Evolutionary conservation across 1,284 basidiomycete species (phyloP), one percentile per base, ranked within the genome.

Genomic region (Exobasidium cylindrosporum): DNA sequence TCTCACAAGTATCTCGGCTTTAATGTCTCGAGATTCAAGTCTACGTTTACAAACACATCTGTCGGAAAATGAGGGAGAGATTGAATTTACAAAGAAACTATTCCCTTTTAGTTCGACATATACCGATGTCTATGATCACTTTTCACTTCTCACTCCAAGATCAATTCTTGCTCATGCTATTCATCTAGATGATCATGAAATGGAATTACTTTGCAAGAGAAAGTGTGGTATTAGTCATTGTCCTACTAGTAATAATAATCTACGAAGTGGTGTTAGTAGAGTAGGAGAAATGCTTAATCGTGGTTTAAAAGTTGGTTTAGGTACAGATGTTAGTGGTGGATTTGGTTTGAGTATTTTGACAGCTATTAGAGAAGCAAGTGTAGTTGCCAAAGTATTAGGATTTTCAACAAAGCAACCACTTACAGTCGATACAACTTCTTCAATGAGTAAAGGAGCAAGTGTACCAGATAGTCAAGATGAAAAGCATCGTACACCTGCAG

Each of bases 21-120:
- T 93, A 45, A 69, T 80, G 5, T 72, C 70, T 13, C 63, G 64
- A 46, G 74, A 78, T 58, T 68, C 66, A 17, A 31, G 47, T 17
- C 83, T 97, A 40, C 85, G 86, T 46, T 89, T 97, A 56, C 94
- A 98, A 81, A 97, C 95, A 0, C 95, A 97, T 80, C 87, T 97
- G 35, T 87, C 88, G 26, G 95, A 98, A 82, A 96, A 93, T 78
- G 81, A 78, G 4, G 80, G 84, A 24, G 95, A 98, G 81, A 85
- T 96, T 63, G 83, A 81, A 29, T 85, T 85, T 69, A 88, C 89
- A 2, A 83, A 85, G 63, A 66, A 83, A 57, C 83, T 90, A 44
- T 96, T 92, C 81, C 81, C 82, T 1, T 74, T 72, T 30, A 66
- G 69, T 40, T 67, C 69, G 14, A 73, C 74, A 4, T 82, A 82